Conservation (phyloP, 805 yeast genomes). For the Blastobotrys robertii region DNA sequence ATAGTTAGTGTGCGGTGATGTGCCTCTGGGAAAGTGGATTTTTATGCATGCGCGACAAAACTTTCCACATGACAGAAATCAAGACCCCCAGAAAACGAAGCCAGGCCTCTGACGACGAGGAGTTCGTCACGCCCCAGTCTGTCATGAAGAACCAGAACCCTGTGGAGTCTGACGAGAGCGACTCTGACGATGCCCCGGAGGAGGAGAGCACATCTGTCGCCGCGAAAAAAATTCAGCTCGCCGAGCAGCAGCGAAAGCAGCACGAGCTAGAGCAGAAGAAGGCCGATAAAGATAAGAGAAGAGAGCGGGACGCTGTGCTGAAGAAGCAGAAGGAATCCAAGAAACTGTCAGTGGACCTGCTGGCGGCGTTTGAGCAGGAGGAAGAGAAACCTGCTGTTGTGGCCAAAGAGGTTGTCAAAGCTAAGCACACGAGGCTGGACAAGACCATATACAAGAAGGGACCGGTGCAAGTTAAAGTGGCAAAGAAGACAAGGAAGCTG, state of each 20-base stretch:
- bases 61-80: background rate
- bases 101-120: slow-evolving; percentile 1
- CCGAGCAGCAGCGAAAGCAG: slow-evolving; percentile 5
- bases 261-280: slow-evolving; percentile 8
- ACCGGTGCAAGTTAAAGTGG: slow-evolving; percentile 21
- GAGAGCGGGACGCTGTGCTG: slow-evolving; percentile 19
- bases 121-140: slow-evolving; percentile 1
- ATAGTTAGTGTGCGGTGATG: background rate
- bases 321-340: slow-evolving; percentile 15
- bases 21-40: background rate
- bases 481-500: slow-evolving; percentile 14
- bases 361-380: slow-evolving; percentile 12
- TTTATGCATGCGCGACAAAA: no score
- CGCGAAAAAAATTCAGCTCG: slow-evolving; percentile 10
- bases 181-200: slow-evolving; percentile 29
- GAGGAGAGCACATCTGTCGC: slow-evolving; percentile 23
- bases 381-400: slow-evolving; percentile 9
- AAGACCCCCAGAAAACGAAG: background rate
- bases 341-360: slow-evolving; percentile 17
- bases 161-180: slow-evolving; percentile 6
- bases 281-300: slow-evolving; percentile 20
- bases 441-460: slow-evolving; percentile 16
- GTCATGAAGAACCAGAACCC: background rate
- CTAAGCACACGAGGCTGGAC: slow-evolving; percentile 12
- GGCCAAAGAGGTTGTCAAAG: slow-evolving; percentile 6